Base-by-base conservation (phyloP, 139 green algal genomes). In the Chlamydomonas eustigma region DNA sequence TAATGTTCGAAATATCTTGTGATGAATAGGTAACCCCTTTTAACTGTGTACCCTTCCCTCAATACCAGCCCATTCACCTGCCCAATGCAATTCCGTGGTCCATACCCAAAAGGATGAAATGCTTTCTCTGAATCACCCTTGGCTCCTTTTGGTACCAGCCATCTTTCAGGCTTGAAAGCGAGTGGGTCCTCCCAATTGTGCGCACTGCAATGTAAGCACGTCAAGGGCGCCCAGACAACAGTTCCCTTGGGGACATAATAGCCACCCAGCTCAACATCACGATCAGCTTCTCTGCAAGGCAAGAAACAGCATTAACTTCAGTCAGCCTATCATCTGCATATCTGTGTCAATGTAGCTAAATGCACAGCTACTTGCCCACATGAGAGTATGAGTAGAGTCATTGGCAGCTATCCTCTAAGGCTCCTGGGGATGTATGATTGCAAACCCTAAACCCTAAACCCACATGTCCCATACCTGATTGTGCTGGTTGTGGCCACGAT, bases 131-230 rank as follows among this genome's bases (percentile, higher is more conserved):
- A 8, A 22, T 24, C 58, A n/a, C 25, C 58, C 31, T 12, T 58
- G 44, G 12, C 18, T 18, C 44, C 44, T 12, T 22, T 32, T 69
- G 58, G 58, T 22, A 37, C 25, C n/a, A 44, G 24, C 66, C 66
- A 73, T 6, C 66, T 32, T 34, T 73, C 66, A 4, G 66, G 66
- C 66, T 44, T 39, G 66, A 73, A 73, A 28, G 66, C 66, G 33
- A 73, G 30, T 22, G 66, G 66, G 24, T 73, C 66, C 6, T 73
- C 66, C 22, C 28, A 73, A 8, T 51, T 39, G 66, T 73, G 66
- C 18, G 30, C 30, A 6, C 24, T 28, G 31, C 33, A 51, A 32
- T 73, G 66, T 8, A 73, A 6, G 24, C 31, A 22, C 6, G 18
- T 28, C 24, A 73, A 39, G 28, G 66, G 28, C 4, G 33, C 33